Base-by-base conservation (phyloP, 208 protist genomes). In the Wallacemonas sp. region DNA sequence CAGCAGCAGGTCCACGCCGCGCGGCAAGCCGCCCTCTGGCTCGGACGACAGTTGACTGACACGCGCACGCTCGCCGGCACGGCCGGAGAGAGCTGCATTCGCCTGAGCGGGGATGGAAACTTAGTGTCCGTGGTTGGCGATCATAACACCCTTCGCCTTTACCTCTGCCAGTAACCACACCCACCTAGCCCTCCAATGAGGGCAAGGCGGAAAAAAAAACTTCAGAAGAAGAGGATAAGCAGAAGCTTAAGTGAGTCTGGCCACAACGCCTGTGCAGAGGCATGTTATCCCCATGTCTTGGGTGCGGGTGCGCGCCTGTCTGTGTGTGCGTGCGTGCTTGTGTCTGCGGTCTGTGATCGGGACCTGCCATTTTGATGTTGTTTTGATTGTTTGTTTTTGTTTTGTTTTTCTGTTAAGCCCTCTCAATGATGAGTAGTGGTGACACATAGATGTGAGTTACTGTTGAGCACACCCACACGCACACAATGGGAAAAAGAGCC, bases 91-190 rank as follows among this genome's bases (percentile, higher is more conserved):
- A 68, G 74, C 52, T 89, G 77, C 61, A 74, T 82, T 18, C 71
- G 65, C 22, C 52, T 89, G 39, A 75, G 77, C 44, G 83, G 69
- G 1, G 74, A 89, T 38, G 83, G 78, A 38, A 76, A 84, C 55
- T 57, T 89, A 11, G 73, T 61, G n/a, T 77, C 79, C 5, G 69
- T 86, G 26, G 79, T 77, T 22, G 52, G 76, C 32, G 83, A 89
- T 28, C 63, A 49, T 5, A 80, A 79, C 45, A 67, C 45, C 2
- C 61, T 82, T 32, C 26, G 31, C 5, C 12, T 82, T 20, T 78
- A 78, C 61, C 62, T 74, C 7, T 74, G 71, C 18, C 61, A 61
- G 33, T 89, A 67, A 77, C 55, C 41, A 44, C 67, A 23, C 67
- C 67, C 49, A 23, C 32, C 46, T 33, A 71, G 57, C 20, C 49